Percentiles rank a stretch among this genome's conserved stretches.
These are phyloP conservation scores for Heliamphora exappendiculata DNA, from an alignment of 148 eudicot genomes.

Conservation along the genomic window DNA sequence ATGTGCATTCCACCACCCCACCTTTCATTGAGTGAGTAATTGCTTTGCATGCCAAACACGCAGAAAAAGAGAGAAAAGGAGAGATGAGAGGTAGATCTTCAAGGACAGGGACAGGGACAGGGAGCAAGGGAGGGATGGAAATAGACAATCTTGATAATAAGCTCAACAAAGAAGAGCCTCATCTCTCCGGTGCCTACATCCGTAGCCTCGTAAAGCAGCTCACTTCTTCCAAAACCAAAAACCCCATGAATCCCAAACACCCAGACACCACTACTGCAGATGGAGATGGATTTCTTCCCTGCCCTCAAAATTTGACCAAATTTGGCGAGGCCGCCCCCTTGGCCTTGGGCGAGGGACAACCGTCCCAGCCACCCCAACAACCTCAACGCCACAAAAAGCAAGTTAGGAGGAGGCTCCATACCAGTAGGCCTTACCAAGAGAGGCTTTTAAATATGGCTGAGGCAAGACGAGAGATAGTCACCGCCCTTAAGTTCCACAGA, in stretches of 20 bases:
- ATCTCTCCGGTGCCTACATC: conserved; percentile 71
- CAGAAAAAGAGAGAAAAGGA: neutral
- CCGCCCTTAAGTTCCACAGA: conserved; percentile 81
- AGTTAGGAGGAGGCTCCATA: conserved; percentile 79
- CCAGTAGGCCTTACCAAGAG: conserved; percentile 87
- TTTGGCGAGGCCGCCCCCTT: conserved; percentile 12
- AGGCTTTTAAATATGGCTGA: conserved; percentile 92
- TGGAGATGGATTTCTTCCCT: conserved; percentile 11
- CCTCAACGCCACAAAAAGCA: conserved; percentile 45
- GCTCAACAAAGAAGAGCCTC: conserved; percentile 26
- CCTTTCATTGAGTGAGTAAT: too few species aligned
- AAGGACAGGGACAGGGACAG: conserved; percentile 18
- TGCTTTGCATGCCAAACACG: too few species aligned
- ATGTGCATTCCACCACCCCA: neutral
- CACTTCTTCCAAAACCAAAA: conserved; percentile 40
- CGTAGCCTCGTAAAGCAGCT: conserved; percentile 75
- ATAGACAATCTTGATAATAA: conserved; percentile 10
- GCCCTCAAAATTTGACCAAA: conserved; percentile 15
- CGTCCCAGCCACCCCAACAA: conserved; percentile 16
- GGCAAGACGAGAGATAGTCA: conserved; percentile 80
- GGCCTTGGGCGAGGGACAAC: conserved; percentile 2
- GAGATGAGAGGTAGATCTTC: conserved; percentile 42
- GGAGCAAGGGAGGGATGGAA: conserved; percentile 14
- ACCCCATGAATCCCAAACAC: conserved; percentile 14
- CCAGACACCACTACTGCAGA: neutral